Percentiles rank a stretch among this genome's conserved stretches.
phyloP scores from a whole-genome alignment of 2,329 filamentous ascomycete species.

The Monosporascus sp. region DNA sequence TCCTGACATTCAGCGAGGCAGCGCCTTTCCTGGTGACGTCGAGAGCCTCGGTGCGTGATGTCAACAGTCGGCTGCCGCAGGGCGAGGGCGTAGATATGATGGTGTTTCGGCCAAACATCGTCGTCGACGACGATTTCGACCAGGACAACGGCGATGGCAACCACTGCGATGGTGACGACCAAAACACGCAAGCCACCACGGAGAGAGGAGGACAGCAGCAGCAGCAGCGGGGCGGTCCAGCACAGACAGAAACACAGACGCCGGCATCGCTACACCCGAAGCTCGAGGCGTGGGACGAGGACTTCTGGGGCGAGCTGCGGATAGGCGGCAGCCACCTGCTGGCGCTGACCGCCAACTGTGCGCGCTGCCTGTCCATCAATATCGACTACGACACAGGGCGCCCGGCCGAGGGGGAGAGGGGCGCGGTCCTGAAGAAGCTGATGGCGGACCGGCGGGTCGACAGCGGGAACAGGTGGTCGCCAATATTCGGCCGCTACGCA shows the following conservation, averaged over 20 bases:
- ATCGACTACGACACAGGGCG: slow-evolving; percentile 65
- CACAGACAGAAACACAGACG: no score
- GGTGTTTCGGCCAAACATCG: slow-evolving; percentile 70
- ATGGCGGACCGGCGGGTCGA: slow-evolving; percentile 68
- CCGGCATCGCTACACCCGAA: neutral
- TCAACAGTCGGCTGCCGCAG: slow-evolving; percentile 51
- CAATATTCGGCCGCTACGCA: slow-evolving; percentile 69
- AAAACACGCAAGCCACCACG: neutral
- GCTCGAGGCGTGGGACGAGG: slow-evolving; percentile 56
- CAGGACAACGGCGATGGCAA: slow-evolving; percentile 14
- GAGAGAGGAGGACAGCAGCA: neutral
- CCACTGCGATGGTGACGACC: neutral
- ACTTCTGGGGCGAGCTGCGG: slow-evolving; percentile 63
- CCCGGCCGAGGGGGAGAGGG: slow-evolving; percentile 49
- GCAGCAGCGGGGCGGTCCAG: neutral
- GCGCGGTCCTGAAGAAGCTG: slow-evolving; percentile 63
- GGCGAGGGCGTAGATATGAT: slow-evolving; percentile 52
- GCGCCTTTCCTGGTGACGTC: slow-evolving; percentile 72
- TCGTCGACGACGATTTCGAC: slow-evolving; percentile 57
- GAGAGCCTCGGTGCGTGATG: slow-evolving; percentile 61
- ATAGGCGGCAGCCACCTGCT: slow-evolving; percentile 35
- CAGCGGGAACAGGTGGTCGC: slow-evolving; percentile 59
- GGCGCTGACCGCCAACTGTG: slow-evolving; percentile 64
- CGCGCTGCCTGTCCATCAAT: slow-evolving; percentile 63
- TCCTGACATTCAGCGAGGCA: slow-evolving; percentile 67